Base-by-base conservation (phyloP, 768 basidiomycete genomes). In the Podaxis carcinomalis region DNA sequence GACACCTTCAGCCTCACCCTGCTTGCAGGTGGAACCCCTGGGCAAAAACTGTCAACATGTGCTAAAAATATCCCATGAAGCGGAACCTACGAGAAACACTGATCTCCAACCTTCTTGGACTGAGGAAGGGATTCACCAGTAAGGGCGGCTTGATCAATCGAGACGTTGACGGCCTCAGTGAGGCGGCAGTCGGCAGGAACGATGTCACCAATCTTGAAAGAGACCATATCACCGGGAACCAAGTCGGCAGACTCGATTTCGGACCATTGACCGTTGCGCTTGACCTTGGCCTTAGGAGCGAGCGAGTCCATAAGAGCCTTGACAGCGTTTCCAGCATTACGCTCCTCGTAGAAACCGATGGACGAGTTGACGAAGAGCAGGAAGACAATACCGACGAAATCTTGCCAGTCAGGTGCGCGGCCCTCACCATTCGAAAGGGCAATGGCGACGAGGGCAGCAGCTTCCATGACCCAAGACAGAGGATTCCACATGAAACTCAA, bases 401-500 rank as follows among this genome's bases (percentile, higher is more conserved):
- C 96, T 73, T 92, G 79, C 96, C 96, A 98, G 70, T 98, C 95
- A n/a, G 96, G 96, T 39, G 95, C 85, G 57, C 79, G 78, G 55
- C 80, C 77, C 67, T 87, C 87, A 75, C 96, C 96, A 75, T 98
- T 98, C 56, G 96, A 97, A 32, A 98, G 86, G 32, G 85, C 94
- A 70, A 98, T 98, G 44, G 96, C 95, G 66, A 95, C 93, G 40
- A 95, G 80, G 6, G 93, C 92, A 28, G 95, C 94, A 63, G 89
- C 93, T 76, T 98, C 96, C 96, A 98, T 98, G 75, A 98, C 96
- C 96, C 96, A 98, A 23, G 96, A 98, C 9, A 98, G 81, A 47
- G 96, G 96, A 77, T 98, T 98, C 96, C 96, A 98, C 96, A 98
- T 98, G 85, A 98, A 98, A 71, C 88, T 87, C 66, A 94, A 78